Evolutionary conservation across 2,329 filamentous ascomycete genomes (phyloP), one percentile per base, ranked within the genome.

Genomic region (Nemania sp.): DNA sequence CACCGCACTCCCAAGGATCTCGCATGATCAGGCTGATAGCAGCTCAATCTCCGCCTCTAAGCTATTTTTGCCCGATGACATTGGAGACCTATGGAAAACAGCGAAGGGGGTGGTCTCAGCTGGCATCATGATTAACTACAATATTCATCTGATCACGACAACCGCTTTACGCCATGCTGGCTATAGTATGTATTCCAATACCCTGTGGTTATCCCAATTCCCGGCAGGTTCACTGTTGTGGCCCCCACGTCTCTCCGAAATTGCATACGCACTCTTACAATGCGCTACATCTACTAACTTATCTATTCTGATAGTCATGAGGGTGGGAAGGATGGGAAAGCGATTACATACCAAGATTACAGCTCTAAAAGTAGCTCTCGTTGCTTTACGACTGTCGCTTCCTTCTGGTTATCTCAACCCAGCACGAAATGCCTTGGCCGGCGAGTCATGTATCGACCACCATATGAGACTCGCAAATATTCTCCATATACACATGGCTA

Each of bases 351-450:
- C 50, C 12, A 66, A 64, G 29, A 54, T 57, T 4, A 43, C 20
- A 10, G 29, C 55, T 55, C 53, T 73, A 3, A 67, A 67, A 47
- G 57, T 63, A 15, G 60, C 58, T 40, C 59, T 72, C 9, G 57
- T 67, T 25, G 60, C 70, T 11, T 51, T 74, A 40, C 66, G 67
- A 35, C 60, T 74, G 5, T 69, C 73, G 1, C 66, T 76, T 1
- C 73, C 74, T 18, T 50, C 65, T 1, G 66, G 69, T 12, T 76
- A 69, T 60, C 64, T 75, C 17, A 71, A 73, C 54, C 67, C 71
- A 1, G 43, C 65, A n/a, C 72, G 74, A 25, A 73, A 75, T 40
- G 67, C 64, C 2, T 62, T 74, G 25, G 25, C 55, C 4, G 68
- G 69, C 15, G 74, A 76, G 55, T 65, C 68, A 1, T 55, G 56